Evolutionary conservation across 1,284 basidiomycete species (phyloP), one percentile per base, ranked within the genome.

Genomic region (Ganoderma lingzhi): DNA sequence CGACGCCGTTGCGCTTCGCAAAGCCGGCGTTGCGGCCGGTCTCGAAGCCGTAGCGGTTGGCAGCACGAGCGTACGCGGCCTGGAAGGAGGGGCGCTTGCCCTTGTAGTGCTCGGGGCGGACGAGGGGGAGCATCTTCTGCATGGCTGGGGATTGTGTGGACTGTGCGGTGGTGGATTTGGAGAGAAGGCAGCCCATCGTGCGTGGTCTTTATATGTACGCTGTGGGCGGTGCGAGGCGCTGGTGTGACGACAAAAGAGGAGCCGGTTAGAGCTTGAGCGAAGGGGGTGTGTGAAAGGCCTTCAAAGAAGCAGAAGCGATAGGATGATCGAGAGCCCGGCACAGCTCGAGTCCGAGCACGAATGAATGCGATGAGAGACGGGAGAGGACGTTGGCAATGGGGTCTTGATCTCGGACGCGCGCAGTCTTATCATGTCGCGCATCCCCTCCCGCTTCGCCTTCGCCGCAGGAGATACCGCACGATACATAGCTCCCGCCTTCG

Each of bases 61-160:
- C 80, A 10, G 80, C 79, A 56, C 79, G 79, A 2, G 80, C 80
- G 61, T 81, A 81, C 0, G 78, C 79, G 39, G 80, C 74, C 48
- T 75, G 71, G 71, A 79, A 79, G 28, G 78, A 78, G 14, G 79
- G 79, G 6, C 79, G 73, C 48, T 75, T 66, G 35, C 71, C 74
- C 63, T 71, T 65, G 73, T 78, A 79, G 51, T 67, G 65, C 2
- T 70, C 73, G 59, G 78, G 76, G 41, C 76, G 76, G 42, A 71
- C 53, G 66, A 80, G 78, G 23, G 74, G 67, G 61, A 78, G 76
- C 35, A 78, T 72, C 44, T 66, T 70, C 53, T 65, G 60, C 69
- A 60, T 70, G 62, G 53, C 58, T 17, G 62, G 35, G 32, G 66
- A 3, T 19, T 58, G 45, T 56, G 62, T 42, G 67, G 67, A 35